phyloP scores from a whole-genome alignment of 164 flowering plant genomes.

The Hamamelis virginiana region DNA sequence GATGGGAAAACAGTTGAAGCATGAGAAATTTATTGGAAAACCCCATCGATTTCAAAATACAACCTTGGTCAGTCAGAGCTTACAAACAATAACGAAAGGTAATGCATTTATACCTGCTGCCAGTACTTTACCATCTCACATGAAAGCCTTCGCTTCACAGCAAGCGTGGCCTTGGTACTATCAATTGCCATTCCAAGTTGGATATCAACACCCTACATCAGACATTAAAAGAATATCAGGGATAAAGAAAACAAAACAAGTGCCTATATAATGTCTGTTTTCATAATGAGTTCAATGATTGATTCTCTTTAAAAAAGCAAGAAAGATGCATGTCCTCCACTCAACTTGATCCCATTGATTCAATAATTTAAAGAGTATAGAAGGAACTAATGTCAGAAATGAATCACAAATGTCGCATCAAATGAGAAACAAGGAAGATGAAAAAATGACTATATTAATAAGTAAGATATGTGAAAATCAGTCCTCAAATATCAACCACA shows the following conservation, averaged over 20 bases:
- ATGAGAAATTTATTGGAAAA: neutral
- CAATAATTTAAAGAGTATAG: neutral
- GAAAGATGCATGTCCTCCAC: neutral
- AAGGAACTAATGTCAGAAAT: too few relatives aligned
- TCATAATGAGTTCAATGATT: neutral
- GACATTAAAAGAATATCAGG: conserved; percentile 1
- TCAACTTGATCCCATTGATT: neutral
- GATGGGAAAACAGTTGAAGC: neutral
- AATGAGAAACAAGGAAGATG: too few relatives aligned
- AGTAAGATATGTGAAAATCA: too few relatives aligned
- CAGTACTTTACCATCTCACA: conserved; percentile 98
- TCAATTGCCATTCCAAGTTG: conserved; percentile 99
- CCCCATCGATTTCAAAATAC: neutral
- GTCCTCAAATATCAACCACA: too few relatives aligned
- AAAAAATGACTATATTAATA: too few relatives aligned
- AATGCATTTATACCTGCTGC: conserved; percentile 70
- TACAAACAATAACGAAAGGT: neutral
- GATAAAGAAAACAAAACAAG: neutral
- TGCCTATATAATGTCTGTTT: neutral
- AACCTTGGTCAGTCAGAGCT: neutral
- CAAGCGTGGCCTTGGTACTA: conserved; percentile 92
- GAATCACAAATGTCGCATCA: too few relatives aligned
- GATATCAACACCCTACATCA: conserved; percentile 71
- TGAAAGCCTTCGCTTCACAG: conserved; percentile 96
- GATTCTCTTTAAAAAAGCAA: too few relatives aligned